These are phyloP conservation scores for Aspergillus campestris DNA, from an alignment of 495 filamentous ascomycete species.

Conservation along the genomic window DNA sequence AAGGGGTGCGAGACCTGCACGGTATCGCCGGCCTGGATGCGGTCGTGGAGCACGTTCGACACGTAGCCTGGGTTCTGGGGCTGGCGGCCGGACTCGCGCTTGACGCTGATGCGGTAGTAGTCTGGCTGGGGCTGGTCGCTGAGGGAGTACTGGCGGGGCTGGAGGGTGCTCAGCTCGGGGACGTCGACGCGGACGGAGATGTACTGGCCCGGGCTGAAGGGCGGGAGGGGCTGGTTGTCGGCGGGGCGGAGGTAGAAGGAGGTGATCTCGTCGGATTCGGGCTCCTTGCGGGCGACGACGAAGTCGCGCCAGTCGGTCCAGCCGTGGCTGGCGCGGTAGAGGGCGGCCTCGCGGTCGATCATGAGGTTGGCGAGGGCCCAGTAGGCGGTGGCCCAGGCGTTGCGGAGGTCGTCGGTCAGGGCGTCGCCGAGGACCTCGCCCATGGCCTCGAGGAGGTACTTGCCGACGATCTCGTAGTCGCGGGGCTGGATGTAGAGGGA, in stretches of 20 bases:
- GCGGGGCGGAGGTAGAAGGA: constrained; percentile 54
- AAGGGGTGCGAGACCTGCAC: constrained; percentile 50
- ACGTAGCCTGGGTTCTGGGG: constrained; percentile 38
- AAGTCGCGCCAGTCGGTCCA: constrained; percentile 56
- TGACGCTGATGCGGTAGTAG: constrained; percentile 56
- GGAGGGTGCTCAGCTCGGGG: constrained; percentile 44
- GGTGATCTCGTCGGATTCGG: constrained; percentile 49
- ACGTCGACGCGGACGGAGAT: constrained; percentile 46
- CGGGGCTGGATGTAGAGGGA: constrained; percentile 52
- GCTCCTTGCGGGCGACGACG: constrained; percentile 47
- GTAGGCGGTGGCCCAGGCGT: constrained; percentile 58
- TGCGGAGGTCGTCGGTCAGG: constrained; percentile 45
- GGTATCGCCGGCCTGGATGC: constrained; percentile 41
- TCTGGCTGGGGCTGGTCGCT: constrained; percentile 42
- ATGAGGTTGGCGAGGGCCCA: constrained; percentile 53
- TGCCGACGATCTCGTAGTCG: constrained; percentile 55
- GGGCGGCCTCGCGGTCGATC: constrained; percentile 48
- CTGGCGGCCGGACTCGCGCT: constrained; percentile 41
- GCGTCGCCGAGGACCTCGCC: constrained; percentile 51
- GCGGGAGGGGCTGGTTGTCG: constrained; percentile 44
- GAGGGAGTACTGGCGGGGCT: constrained; percentile 56
- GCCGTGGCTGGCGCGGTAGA: constrained; percentile 34
- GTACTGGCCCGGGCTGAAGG: constrained; percentile 54
- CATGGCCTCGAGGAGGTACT: constrained; percentile 52
- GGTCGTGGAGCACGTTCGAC: constrained; percentile 51